Conservation (phyloP, 148 eudicot species). For the Camellia lanceoleosa region DNA sequence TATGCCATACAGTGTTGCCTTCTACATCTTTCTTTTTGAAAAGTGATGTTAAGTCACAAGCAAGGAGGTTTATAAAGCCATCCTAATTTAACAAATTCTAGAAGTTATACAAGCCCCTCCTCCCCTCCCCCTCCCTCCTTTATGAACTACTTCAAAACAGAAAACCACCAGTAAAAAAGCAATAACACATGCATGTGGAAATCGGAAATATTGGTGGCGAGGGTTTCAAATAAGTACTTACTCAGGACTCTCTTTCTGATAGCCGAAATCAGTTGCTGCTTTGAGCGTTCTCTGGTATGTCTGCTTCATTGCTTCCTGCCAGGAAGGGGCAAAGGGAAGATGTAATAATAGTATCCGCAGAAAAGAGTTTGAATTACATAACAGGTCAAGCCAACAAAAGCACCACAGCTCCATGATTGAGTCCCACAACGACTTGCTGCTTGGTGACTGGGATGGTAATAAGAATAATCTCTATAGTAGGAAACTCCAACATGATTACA, state of each 20-base stretch:
- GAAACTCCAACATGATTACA: not conserved
- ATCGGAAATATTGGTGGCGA: not conserved
- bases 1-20: not conserved
- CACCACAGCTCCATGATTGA: not conserved
- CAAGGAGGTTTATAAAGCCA: not conserved
- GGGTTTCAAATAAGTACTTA: conserved; percentile 40
- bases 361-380: not conserved
- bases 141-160: not conserved
- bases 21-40: not conserved
- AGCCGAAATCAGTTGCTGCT: conserved; percentile 93
- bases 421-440: not conserved
- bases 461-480: not conserved
- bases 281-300: conserved; percentile 78
- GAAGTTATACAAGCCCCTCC: not conserved
- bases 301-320: conserved; percentile 96
- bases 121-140: not conserved
- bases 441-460: not conserved
- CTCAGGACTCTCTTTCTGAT: conserved; percentile 94
- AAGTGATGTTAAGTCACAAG: not conserved
- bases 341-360: not conserved
- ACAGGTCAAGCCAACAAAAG: conserved; percentile 1
- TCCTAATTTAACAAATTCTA: not conserved
- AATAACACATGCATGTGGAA: not conserved
- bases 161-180: not conserved
- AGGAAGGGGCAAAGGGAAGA: not conserved